These are phyloP conservation scores for Irpex lacteus DNA, from an alignment of 1,284 basidiomycete species.

Conservation along the genomic window DNA sequence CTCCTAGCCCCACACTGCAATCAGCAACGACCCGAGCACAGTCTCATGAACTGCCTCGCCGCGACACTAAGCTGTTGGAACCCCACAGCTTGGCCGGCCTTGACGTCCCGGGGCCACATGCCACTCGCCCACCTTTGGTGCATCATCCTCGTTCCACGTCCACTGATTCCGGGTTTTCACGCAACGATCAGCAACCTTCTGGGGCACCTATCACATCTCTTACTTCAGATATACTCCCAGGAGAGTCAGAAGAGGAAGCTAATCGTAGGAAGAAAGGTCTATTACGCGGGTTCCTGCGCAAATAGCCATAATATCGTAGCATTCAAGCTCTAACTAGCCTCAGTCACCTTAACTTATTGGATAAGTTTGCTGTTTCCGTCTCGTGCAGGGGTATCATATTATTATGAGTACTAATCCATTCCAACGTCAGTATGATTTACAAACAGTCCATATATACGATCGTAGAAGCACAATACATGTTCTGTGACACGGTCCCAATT, in stretches of 20 bases:
- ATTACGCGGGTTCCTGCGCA: conserved; percentile 28
- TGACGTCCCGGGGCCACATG: conserved; percentile 2
- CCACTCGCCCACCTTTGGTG: conserved; percentile 9
- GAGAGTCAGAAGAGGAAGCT: conserved; percentile 13
- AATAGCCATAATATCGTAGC: conserved; percentile 2
- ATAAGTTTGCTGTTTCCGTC: background rate
- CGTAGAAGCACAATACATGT: background rate
- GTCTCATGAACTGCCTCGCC: conserved; percentile 2
- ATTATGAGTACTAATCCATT: conserved; percentile 2
- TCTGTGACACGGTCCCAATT: background rate
- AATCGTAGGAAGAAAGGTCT: conserved; percentile 25
- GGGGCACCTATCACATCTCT: background rate
- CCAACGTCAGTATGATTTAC: conserved; percentile 1
- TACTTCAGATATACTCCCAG: background rate
- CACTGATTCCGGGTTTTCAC: conserved; percentile 38
- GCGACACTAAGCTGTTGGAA: conserved; percentile 3
- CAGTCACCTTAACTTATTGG: background rate
- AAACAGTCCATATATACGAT: conserved; percentile 2
- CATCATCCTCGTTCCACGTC: conserved; percentile 36
- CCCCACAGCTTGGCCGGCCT: background rate
- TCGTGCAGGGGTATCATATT: conserved; percentile 2
- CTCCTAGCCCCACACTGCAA: conserved; percentile 15
- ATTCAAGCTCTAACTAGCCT: no score
- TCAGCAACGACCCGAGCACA: background rate
- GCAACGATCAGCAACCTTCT: conserved; percentile 11